These are phyloP conservation scores for Luvunga scandens DNA, from an alignment of 345 rosid species.

Conservation along the genomic window DNA sequence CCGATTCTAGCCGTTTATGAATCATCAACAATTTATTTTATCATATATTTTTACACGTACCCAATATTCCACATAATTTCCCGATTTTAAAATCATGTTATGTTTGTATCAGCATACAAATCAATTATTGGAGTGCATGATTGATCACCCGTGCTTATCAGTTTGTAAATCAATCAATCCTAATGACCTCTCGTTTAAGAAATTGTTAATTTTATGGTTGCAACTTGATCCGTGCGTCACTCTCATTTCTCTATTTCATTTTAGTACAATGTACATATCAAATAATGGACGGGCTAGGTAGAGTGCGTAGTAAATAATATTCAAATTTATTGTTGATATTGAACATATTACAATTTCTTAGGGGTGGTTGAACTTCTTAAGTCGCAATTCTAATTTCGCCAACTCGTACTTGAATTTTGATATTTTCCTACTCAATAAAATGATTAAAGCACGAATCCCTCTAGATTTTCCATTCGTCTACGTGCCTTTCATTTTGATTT, in stretches of 20 bases:
- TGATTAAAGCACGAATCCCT: neutral
- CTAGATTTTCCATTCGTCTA: neutral
- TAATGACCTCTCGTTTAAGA: too few species aligned
- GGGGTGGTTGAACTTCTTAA: neutral
- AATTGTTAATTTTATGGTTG: neutral
- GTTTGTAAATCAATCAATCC: neutral
- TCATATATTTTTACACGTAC: neutral
- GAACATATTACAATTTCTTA: too few species aligned
- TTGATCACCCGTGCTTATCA: neutral
- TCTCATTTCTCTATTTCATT: neutral
- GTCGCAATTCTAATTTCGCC: neutral
- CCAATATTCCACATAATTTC: neutral
- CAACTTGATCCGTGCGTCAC: neutral
- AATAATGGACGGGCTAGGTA: neutral
- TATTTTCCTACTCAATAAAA: neutral
- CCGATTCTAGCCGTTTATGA: too few species aligned
- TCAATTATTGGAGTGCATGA: constrained; percentile 18
- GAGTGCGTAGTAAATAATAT: too few species aligned
- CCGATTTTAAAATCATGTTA: neutral
- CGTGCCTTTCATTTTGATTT: neutral
- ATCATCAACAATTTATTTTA: neutral
- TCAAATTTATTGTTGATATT: too few species aligned
- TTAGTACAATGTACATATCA: neutral
- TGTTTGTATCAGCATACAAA: neutral
- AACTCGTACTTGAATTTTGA: neutral